Evolutionary conservation across 192 early-diverging fungal species (phyloP), one percentile per base, ranked within the genome.

Genomic region (Piromyces sp.): DNA sequence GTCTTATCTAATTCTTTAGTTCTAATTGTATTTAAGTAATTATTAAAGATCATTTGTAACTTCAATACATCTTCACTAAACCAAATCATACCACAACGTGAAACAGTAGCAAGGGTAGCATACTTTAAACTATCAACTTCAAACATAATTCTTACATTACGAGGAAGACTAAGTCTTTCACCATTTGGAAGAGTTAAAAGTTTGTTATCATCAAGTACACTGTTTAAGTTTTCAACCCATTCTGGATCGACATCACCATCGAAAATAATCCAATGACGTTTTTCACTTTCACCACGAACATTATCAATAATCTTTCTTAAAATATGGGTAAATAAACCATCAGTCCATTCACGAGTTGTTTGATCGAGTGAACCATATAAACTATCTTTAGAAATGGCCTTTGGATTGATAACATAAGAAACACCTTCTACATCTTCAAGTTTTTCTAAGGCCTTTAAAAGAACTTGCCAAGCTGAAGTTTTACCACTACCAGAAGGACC

Each of bases 31-130:
- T 90, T 91, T 79, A 99, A 89, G 82, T 98, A 98, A 85, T 96
- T 88, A 83, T 89, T 84, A 84, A 93, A 91, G 30, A 94, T 84
- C 95, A 98, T 96, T 11, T 87, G 86, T 33, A 92, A 84, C 3
- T 87, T 91, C 79, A 98, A 93, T 0, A 97, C 94, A 84, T 95
- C 94, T 80, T 94, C 94, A 85, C 94, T 94, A 86, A 98, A 99
- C 97, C 97, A 99, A 68, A 99, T 96, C 98, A 99, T 99, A 85
- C 98, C 98, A 86, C 98, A 99, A 42, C 98, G 95, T 88, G 93
- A 94, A 37, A 99, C 96, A 1, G 98, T 99, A 78, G 98, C 98
- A 30, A 96, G 89, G 9, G 98, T 99, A 17, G 98, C 98, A 81
- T 99, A 97, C 81, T 94, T 93, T 81, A 99, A 88, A n/a, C 94